These are phyloP conservation scores for Novymonas esmeraldas DNA, from an alignment of 208 protist genomes.

Conservation along the genomic window DNA sequence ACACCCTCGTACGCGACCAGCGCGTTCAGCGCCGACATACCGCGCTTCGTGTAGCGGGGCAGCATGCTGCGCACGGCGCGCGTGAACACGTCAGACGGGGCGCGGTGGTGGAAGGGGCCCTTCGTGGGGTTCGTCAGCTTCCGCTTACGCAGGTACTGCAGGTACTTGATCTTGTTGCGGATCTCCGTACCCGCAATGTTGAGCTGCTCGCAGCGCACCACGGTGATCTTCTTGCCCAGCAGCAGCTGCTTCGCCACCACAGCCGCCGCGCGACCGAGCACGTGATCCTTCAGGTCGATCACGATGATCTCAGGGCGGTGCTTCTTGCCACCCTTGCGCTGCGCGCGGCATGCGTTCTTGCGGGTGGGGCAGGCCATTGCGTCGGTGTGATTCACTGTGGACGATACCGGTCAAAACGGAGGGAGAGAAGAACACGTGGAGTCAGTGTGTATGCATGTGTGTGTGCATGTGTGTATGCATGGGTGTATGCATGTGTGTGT, in stretches of 20 bases:
- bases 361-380: constrained; percentile 81
- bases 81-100: constrained; percentile 96
- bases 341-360: constrained; percentile 56
- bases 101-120: constrained; percentile 98
- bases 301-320: constrained; percentile 92
- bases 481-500: not conserved
- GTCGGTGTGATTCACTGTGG: too few relatives aligned
- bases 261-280: constrained; percentile 97
- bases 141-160: constrained; percentile 95
- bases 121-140: constrained; percentile 97
- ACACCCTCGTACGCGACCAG: constrained; percentile 87
- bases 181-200: constrained; percentile 95
- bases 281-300: constrained; percentile 98
- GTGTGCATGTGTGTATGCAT: constrained; percentile 7
- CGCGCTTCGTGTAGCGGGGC: constrained; percentile 92
- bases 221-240: constrained; percentile 96
- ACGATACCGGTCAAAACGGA: too few relatives aligned
- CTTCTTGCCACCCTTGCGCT: constrained; percentile 80
- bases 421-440: too few relatives aligned
- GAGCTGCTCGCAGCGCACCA: constrained; percentile 97
- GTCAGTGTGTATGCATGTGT: not conserved
- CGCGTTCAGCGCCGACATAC: constrained; percentile 70
- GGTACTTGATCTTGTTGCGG: constrained; percentile 98
- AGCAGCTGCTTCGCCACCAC: constrained; percentile 98
- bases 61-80: constrained; percentile 98